Evolutionary conservation across 345 rosid species (phyloP), one percentile per base, ranked within the genome.

Genomic region (Citrus mangshanensis): DNA sequence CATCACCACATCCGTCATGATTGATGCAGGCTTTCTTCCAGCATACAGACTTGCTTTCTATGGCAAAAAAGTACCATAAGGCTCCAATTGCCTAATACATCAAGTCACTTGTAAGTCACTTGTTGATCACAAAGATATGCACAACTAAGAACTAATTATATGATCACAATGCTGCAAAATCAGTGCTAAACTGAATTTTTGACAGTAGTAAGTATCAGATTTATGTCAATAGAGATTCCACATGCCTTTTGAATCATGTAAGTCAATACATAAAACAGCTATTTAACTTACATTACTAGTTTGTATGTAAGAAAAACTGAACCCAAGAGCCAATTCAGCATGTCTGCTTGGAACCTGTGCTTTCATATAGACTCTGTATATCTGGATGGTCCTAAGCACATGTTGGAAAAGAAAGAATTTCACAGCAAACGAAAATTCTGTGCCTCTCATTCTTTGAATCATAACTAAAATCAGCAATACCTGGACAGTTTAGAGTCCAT

Each of bases 1-100:
- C 68, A 64, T 30, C 21, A 3, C 22, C 5, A 32, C 68, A 64
- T 13, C 38, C 4, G 3, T 6, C 21, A 64, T 64, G 68, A 30
- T 64, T 64, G 40, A 64, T 64, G n/a, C 68, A 64, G 9, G 68
- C 68, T 30, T 30, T 64, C 68, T 30, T 64, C 68, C 68, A 64
- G n/a, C 68, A 64, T 19, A 16, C 9, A 30, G 68, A 64, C 38
- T 64, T 2, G 18, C 9, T 30, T 64, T 64, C 12, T 28, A 64
- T 6, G 22, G 68, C 37, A 1, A 63, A 30, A 63, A 30, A 16
- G 27, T 64, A 64, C 68, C 68, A 64, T 30, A 32, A 64, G 22
- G 38, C 68, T 16, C 38, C 68, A 64, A 64, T 30, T 64, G 32
- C 68, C 68, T 64, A 32, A 64, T 13, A 18, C 19, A 63, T 21